Evolutionary conservation across 345 rosid species (phyloP).

Genomic region (Eucalyptus leucophloia): DNA sequence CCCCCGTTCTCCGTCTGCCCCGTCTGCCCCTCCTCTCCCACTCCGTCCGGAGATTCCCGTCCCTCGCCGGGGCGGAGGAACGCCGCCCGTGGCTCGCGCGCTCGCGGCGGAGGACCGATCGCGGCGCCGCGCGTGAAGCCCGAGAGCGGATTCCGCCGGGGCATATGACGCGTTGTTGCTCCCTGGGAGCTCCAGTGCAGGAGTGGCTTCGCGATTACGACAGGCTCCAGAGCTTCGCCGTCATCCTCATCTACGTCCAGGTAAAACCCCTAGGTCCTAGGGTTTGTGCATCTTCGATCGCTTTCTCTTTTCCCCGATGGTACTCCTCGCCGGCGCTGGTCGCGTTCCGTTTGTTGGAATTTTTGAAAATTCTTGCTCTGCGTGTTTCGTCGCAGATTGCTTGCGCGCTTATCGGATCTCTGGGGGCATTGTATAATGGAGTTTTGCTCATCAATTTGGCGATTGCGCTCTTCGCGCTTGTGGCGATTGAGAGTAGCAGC

Average conservation of each 20-base stretch:
- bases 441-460: slow-evolving; percentile 54
- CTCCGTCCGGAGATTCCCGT: not conserved
- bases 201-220: slow-evolving; percentile 61
- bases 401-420: slow-evolving; percentile 77
- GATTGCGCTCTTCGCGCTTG: slow-evolving; percentile 77
- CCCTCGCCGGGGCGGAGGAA: not conserved
- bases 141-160: not conserved
- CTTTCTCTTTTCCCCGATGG: not conserved
- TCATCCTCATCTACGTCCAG: slow-evolving; percentile 73
- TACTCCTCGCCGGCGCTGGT: not conserved
- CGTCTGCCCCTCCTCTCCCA: not conserved
- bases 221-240: slow-evolving; percentile 56
- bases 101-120: not conserved
- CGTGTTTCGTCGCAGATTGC: slow-evolving; percentile 34
- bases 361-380: not conserved
- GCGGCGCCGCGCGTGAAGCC: not conserved
- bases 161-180: slow-evolving; percentile 3
- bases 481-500: slow-evolving; percentile 79
- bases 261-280: slow-evolving; percentile 4
- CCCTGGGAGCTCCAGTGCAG: slow-evolving; percentile 32
- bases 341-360: not conserved
- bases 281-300: not conserved
- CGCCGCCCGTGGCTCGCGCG: not conserved
- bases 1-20: not conserved
- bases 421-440: slow-evolving; percentile 86